Base-by-base conservation (phyloP, 164 flowering plant species). In the Chimonanthus praecox region DNA sequence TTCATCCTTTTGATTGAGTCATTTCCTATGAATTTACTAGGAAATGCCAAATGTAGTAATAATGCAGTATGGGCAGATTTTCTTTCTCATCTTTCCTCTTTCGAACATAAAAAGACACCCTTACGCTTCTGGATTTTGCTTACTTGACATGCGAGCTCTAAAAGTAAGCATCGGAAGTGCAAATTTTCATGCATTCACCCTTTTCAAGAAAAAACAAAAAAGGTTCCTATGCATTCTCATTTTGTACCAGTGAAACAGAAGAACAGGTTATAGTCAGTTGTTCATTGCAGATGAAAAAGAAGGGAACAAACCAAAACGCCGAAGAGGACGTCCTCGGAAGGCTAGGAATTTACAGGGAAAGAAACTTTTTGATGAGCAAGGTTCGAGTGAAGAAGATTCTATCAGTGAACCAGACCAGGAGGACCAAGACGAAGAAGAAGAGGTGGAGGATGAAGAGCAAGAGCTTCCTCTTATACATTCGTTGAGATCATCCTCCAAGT, bases 371-470 rank as follows among this genome's bases (percentile, higher is more conserved):
- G 96, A 92, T 71, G 98, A 79, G 77, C 87, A 88, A 20, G 83
- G 82, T 80, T 86, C 97, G 65, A 87, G 96, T 76, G 98, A 88
- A 73, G 98, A 92, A 73, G 97, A 90, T 58, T 83, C 90, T 64
- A 91, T 92, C 51, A 89, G 94, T 78, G 86, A 72, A 48, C 91
- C 97, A 67, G 99, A 96, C 70, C 90, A 85, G 76, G 91, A 90
- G 70, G 89, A 78, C 51, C 87, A 82, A 33, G 90, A 78, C 46
- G 89, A 85, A 62, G 87, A 84, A 66, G 84, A 82, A 65, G 80
- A 88, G 63, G 83, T 81, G 7, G 88, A 85, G 0, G 90, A 87
- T 6, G 89, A 86, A 11, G 94, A 87, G 20, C 90, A 87, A 62
- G 88, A 93, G 18, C 86, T 78, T 72, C 95, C 98, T 77, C 73